Conservation (phyloP, 257 asterid genomes). For the Salvia splendens region DNA sequence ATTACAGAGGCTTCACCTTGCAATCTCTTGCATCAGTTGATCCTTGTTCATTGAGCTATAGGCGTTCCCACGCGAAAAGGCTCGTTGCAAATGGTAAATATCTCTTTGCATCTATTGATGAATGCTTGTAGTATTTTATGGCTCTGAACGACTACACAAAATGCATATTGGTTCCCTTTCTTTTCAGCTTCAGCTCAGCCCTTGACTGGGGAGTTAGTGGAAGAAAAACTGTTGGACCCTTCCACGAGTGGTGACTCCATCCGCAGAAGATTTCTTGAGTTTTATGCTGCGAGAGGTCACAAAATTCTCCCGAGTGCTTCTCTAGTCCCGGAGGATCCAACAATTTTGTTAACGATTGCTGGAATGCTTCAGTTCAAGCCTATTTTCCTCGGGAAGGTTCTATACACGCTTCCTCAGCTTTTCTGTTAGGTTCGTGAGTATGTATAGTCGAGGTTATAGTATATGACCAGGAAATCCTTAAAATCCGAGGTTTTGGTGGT, state of each 20-base stretch:
- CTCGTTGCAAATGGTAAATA: constrained; percentile 52
- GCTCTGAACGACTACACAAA: not conserved
- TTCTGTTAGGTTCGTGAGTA: constrained; percentile 28
- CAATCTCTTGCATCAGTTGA: constrained; percentile 37
- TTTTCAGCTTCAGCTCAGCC: constrained; percentile 83
- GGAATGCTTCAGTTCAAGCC: constrained; percentile 99
- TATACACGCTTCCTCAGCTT: constrained; percentile 30
- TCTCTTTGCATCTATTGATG: constrained; percentile 22
- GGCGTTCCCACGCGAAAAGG: constrained; percentile 26
- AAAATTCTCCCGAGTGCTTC: constrained; percentile 91
- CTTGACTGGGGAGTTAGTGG: constrained; percentile 60
- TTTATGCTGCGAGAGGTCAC: constrained; percentile 82
- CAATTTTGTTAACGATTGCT: constrained; percentile 91
- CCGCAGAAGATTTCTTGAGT: constrained; percentile 76
- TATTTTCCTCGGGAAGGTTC: constrained; percentile 93
- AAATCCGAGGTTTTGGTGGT: not conserved
- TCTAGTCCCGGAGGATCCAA: constrained; percentile 96
- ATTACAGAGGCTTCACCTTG: constrained; percentile 41
- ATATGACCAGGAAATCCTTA: constrained; percentile 19
- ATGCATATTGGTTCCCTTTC: constrained; percentile 40
- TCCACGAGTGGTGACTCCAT: constrained; percentile 74
- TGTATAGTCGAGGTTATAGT: constrained; percentile 19
- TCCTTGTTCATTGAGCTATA: constrained; percentile 39
- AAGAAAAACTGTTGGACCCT: constrained; percentile 40
- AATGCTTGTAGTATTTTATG: not conserved